Percentiles rank a stretch among this genome's conserved stretches.
Evolutionary conservation across 176 grass and related monocot genomes (phyloP).

Genomic region (sorghum (Sorghum bicolor)): Sorghum_bicolor_NCBIv3 NC_012872.2:59940001-59940500

Average conservation of each 20-base stretch:
- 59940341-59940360: constrained; percentile 56
- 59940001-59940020: no score
- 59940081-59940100: no score
- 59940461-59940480: background rate
- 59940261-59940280: background rate
- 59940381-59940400: constrained; percentile 65
- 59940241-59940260: background rate
- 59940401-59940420: constrained; percentile 75
- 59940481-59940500: background rate
- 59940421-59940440: background rate
- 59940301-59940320: background rate
- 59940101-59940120: no score
- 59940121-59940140: no score
- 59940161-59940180: no score
- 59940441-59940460: background rate
- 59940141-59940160: no score
- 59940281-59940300: background rate
- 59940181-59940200: no score
- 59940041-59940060: no score
- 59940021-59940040: no score
- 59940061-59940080: no score
- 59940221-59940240: background rate
- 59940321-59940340: constrained; percentile 72
- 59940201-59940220: no score
- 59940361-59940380: constrained; percentile 69